Conservation (phyloP, 2,329 filamentous ascomycete species). For the Cladosporium phlei region DNA sequence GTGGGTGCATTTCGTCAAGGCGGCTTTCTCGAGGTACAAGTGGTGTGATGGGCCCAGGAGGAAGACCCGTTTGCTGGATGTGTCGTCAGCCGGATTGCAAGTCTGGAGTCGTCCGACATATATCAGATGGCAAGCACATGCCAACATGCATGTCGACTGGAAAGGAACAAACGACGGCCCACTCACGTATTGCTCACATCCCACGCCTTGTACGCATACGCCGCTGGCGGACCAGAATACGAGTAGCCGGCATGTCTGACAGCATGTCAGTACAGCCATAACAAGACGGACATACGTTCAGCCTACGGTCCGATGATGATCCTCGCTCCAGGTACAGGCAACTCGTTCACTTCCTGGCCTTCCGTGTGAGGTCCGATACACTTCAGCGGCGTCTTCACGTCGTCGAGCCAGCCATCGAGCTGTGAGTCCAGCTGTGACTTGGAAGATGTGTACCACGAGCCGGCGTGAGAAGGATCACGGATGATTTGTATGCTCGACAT, state of each 20-base stretch:
- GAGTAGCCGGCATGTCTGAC: constrained; percentile 84
- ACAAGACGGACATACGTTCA: background rate
- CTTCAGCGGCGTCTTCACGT: constrained; percentile 63
- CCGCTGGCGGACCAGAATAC: constrained; percentile 87
- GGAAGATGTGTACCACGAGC: constrained; percentile 76
- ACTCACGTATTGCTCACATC: constrained; percentile 70
- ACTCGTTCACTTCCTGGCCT: constrained; percentile 32
- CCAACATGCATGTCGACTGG: background rate
- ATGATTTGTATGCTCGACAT: constrained; percentile 31
- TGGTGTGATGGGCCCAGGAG: constrained; percentile 91
- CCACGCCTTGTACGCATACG: constrained; percentile 87
- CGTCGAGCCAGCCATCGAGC: constrained; percentile 69
- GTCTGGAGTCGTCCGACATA: too few relatives aligned
- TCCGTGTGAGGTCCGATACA: constrained; percentile 49
- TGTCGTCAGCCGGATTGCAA: constrained; percentile 2
- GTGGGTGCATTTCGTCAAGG: constrained; percentile 64
- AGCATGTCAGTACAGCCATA: constrained; percentile 15
- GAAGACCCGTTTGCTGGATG: constrained; percentile 72
- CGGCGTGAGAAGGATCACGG: constrained; percentile 69
- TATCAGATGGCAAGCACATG: too few relatives aligned
- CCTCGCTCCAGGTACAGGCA: constrained; percentile 71
- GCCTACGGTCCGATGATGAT: constrained; percentile 85
- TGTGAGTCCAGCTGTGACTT: constrained; percentile 57
- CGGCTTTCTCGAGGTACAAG: constrained; percentile 70
- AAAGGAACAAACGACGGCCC: background rate